Conservation (phyloP, 352 stramenopile species). For the Pythium myriotylum region DNA sequence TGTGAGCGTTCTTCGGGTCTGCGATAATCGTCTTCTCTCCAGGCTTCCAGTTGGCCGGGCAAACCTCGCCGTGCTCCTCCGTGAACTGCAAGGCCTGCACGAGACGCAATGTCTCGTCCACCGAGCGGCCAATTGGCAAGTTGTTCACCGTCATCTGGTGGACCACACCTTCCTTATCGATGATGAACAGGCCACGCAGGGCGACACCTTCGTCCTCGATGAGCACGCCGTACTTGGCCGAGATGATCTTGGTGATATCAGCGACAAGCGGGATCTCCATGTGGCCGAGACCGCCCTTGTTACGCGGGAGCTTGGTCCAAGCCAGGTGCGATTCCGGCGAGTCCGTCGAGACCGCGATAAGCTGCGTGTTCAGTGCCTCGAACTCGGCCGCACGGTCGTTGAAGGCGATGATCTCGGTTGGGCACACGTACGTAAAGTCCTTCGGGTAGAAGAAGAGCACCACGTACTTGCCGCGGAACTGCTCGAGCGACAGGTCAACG, state of each 20-base stretch:
- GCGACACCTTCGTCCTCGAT: constrained; percentile 84
- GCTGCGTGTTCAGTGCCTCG: constrained; percentile 83
- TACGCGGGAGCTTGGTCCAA: constrained; percentile 87
- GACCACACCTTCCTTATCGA: constrained; percentile 87
- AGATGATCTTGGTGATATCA: constrained; percentile 93
- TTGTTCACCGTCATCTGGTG: constrained; percentile 93
- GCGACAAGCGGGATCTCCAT: constrained; percentile 94
- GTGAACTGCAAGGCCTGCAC: constrained; percentile 93
- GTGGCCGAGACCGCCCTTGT: constrained; percentile 90
- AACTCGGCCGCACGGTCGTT: constrained; percentile 86
- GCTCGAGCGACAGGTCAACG: constrained; percentile 73
- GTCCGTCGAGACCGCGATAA: constrained; percentile 90
- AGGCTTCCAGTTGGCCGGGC: constrained; percentile 93
- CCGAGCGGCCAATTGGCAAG: constrained; percentile 89
- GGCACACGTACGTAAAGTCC: constrained; percentile 91
- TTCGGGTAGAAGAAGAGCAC: constrained; percentile 93
- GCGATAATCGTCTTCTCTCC: constrained; percentile 90
- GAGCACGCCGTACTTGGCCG: constrained; percentile 90
- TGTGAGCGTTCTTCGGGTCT: constrained; percentile 78
- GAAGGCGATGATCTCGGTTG: constrained; percentile 92
- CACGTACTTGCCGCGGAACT: constrained; percentile 89
- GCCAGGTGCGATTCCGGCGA: constrained; percentile 90
- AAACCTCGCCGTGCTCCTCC: constrained; percentile 92
- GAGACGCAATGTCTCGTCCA: constrained; percentile 92
- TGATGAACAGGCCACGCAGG: constrained; percentile 93